Percentiles rank a stretch among this genome's conserved stretches.
phyloP scores from a whole-genome alignment of 2,329 filamentous ascomycete species.

The Aspergillaceae sp. region DNA sequence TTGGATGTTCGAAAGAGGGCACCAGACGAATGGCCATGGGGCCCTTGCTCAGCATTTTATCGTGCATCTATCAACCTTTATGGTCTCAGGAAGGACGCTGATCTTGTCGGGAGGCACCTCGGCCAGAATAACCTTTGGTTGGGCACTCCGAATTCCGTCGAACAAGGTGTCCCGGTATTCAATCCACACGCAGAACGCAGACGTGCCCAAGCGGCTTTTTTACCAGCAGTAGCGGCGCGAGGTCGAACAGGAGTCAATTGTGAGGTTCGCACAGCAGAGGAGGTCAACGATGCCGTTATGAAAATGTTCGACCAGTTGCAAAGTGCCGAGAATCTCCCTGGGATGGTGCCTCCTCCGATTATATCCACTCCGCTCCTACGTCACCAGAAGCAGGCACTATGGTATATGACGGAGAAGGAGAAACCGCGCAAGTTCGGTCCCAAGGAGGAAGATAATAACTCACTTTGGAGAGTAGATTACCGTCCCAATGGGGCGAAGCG shows the following conservation, averaged over 20 bases:
- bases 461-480: slow-evolving; percentile 65
- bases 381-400: slow-evolving; percentile 84
- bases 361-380: slow-evolving; percentile 63
- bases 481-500: slow-evolving; percentile 49
- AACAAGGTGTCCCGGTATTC: slow-evolving; percentile 60
- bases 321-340: slow-evolving; percentile 64
- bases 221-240: slow-evolving; percentile 15
- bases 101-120: slow-evolving; percentile 59
- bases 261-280: slow-evolving; percentile 63
- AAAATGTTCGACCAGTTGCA: slow-evolving; percentile 80
- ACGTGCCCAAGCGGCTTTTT: slow-evolving; percentile 28
- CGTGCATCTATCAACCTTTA: slow-evolving; percentile 69
- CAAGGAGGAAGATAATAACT: slow-evolving; percentile 55
- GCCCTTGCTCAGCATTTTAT: slow-evolving; percentile 52
- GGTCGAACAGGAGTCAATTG: slow-evolving; percentile 22
- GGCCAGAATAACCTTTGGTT: slow-evolving; percentile 60
- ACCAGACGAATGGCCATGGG: slow-evolving; percentile 56
- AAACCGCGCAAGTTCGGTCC: slow-evolving; percentile 52
- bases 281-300: slow-evolving; percentile 75
- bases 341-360: slow-evolving; percentile 55
- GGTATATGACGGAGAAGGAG: slow-evolving; percentile 78
- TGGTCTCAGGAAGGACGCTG: slow-evolving; percentile 59
- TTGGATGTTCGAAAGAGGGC: slow-evolving; percentile 59
- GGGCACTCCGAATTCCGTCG: slow-evolving; percentile 55
- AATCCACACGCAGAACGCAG: slow-evolving; percentile 63